Conservation (phyloP, 139 green algal genomes). For the Limnomonas spitsbergensis region DNA sequence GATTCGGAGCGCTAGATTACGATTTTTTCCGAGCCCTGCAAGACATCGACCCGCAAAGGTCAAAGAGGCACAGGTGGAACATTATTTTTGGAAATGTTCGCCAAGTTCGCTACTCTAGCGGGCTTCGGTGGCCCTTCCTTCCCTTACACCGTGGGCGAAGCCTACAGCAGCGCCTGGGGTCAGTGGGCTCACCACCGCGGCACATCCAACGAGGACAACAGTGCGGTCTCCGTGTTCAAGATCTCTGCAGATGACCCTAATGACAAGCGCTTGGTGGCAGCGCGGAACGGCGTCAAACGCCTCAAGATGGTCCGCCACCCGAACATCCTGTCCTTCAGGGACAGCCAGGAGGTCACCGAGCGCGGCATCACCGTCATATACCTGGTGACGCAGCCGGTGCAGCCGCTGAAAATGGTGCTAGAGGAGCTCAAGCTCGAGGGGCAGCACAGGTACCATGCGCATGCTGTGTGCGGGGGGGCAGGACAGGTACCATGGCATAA, state of each 20-base stretch:
- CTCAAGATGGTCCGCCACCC: conserved; percentile 83
- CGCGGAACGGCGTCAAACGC: conserved; percentile 76
- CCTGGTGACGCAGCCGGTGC: conserved; percentile 81
- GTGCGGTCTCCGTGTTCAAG: conserved; percentile 74
- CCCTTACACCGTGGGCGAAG: conserved; percentile 65
- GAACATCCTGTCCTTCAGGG: conserved; percentile 79
- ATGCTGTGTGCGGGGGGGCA: not conserved
- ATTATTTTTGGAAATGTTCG: not conserved
- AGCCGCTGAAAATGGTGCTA: conserved; percentile 64
- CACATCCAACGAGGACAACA: conserved; percentile 63
- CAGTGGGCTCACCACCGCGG: conserved; percentile 70
- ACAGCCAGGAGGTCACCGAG: conserved; percentile 76
- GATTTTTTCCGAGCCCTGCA: no score
- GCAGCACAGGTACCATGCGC: conserved; percentile 57
- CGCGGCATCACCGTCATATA: conserved; percentile 65
- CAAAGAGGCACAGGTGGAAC: no score
- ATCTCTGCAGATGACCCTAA: conserved; percentile 48
- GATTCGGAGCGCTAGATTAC: no score
- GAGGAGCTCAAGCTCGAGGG: conserved; percentile 52
- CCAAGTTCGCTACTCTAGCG: conserved; percentile 1
- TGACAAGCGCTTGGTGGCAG: conserved; percentile 60
- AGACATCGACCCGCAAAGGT: no score
- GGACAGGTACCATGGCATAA: no score
- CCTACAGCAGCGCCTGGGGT: conserved; percentile 56
- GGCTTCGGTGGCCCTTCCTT: conserved; percentile 49